A percentile compares a stretch with the other conserved stretches of the same genome.
phyloP scores from a whole-genome alignment of 768 basidiomycete species.

The Antrodiella citrinella region DNA sequence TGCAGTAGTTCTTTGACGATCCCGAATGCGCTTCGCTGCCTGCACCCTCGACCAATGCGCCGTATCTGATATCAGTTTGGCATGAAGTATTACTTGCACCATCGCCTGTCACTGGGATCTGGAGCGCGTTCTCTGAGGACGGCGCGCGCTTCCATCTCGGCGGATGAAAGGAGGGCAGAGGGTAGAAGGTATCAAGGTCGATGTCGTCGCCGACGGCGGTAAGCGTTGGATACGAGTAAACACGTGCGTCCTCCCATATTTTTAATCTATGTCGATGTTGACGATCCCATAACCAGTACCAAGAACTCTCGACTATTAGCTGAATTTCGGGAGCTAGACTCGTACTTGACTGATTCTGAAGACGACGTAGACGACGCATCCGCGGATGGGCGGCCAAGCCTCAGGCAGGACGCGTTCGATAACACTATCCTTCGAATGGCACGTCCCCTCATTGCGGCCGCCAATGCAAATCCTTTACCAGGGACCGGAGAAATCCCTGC shows the following conservation, averaged over 20 bases:
- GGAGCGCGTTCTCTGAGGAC: conserved; percentile 39
- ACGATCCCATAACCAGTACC: conserved; percentile 35
- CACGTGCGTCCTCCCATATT: conserved; percentile 49
- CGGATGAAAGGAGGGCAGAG: conserved; percentile 16
- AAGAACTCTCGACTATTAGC: conserved; percentile 70
- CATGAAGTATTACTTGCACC: conserved; percentile 61
- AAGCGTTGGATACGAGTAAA: conserved; percentile 78
- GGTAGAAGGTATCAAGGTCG: conserved; percentile 55
- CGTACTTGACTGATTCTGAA: conserved; percentile 60
- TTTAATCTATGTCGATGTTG: neutral
- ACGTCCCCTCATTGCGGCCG: conserved; percentile 56
- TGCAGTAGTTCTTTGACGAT: conserved; percentile 56
- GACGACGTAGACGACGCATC: conserved; percentile 24
- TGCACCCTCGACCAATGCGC: conserved; percentile 66
- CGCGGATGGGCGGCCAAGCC: conserved; percentile 24
- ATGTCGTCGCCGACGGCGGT: conserved; percentile 72
- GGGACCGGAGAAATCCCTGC: conserved; percentile 30
- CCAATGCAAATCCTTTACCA: conserved; percentile 44
- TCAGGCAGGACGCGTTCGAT: conserved; percentile 48
- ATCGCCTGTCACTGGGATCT: conserved; percentile 48
- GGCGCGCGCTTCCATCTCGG: conserved; percentile 5
- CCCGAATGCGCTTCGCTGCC: conserved; percentile 37
- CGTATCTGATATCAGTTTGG: conserved; percentile 78
- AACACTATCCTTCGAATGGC: conserved; percentile 72
- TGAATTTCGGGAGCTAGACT: conserved; percentile 82